Percentiles rank a stretch among this genome's conserved stretches.
phyloP scores from a whole-genome alignment of 2,329 filamentous ascomycete genomes.

The Aspergillus sp. region DNA sequence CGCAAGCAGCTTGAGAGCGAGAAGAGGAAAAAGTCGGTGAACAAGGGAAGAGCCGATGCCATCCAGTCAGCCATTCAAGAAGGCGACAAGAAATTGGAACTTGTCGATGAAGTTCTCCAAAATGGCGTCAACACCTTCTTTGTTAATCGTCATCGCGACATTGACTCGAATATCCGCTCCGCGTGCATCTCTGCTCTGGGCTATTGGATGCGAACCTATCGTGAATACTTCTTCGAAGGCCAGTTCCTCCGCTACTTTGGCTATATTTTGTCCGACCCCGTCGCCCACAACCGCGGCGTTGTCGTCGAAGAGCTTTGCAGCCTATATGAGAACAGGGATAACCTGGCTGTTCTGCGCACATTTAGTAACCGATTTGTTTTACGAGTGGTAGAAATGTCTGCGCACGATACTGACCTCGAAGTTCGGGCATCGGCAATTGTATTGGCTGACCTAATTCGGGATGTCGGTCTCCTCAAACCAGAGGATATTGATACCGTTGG shows the following conservation, averaged over 20 bases:
- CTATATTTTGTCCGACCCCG: constrained; percentile 87
- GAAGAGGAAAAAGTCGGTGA: constrained; percentile 67
- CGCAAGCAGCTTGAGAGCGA: constrained; percentile 78
- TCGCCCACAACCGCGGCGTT: constrained; percentile 73
- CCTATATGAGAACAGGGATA: constrained; percentile 77
- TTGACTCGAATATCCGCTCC: constrained; percentile 82
- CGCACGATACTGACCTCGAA: constrained; percentile 74
- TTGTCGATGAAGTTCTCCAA: constrained; percentile 69
- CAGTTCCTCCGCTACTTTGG: constrained; percentile 89
- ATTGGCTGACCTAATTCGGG: constrained; percentile 76
- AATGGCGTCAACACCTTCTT: constrained; percentile 93
- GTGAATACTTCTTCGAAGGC: constrained; percentile 86
- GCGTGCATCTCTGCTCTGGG: constrained; percentile 87
- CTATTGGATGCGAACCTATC: constrained; percentile 81
- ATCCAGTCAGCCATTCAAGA: constrained; percentile 72
- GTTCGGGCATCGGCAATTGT: constrained; percentile 80
- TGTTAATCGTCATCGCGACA: constrained; percentile 91
- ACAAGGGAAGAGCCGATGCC: constrained; percentile 73
- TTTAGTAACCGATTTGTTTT: constrained; percentile 91
- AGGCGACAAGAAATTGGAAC: constrained; percentile 67
- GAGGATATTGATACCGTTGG: constrained; percentile 88
- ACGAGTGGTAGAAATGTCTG: constrained; percentile 89
- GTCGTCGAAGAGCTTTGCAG: constrained; percentile 79
- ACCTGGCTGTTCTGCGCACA: constrained; percentile 72
- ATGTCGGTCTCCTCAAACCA: constrained; percentile 83